Conservation (phyloP, 306 rosid species). For the Pueraria montana region DNA sequence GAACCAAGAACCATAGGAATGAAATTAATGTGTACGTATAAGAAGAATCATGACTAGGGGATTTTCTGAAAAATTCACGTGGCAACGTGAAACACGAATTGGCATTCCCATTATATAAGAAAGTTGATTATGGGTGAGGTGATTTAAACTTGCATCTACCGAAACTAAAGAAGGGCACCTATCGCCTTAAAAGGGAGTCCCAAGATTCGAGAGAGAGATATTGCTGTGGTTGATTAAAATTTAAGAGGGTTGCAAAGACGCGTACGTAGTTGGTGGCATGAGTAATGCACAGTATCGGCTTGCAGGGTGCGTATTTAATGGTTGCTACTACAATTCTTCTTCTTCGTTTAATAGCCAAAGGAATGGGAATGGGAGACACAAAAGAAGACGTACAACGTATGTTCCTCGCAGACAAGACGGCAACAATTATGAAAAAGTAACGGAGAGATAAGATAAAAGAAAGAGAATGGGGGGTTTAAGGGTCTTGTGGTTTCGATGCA, state of each 20-base stretch:
- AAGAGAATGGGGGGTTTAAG: not conserved
- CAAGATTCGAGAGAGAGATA: not conserved
- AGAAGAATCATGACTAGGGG: not conserved
- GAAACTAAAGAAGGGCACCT: slow-evolving; percentile 28
- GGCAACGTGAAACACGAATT: slow-evolving; percentile 31
- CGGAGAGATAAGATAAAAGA: not conserved
- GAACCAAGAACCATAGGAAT: slow-evolving; percentile 3
- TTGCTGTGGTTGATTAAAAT: slow-evolving; percentile 18
- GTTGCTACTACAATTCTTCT: not conserved
- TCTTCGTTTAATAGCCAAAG: not conserved
- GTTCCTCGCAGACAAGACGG: slow-evolving; percentile 61
- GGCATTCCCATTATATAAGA: not conserved
- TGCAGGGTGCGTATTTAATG: slow-evolving; percentile 44
- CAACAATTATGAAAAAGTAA: slow-evolving; percentile 46
- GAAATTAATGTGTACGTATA: slow-evolving; percentile 25
- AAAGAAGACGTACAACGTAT: slow-evolving; percentile 60
- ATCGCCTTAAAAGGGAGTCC: slow-evolving; percentile 35
- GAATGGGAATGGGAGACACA: slow-evolving; percentile 46
- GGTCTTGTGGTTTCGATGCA: slow-evolving; percentile 51
- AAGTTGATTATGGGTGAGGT: slow-evolving; percentile 29
- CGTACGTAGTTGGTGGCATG: slow-evolving; percentile 50
- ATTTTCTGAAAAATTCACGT: slow-evolving; percentile 11
- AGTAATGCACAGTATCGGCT: slow-evolving; percentile 15
- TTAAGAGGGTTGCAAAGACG: slow-evolving; percentile 22
- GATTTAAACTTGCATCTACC: slow-evolving; percentile 36